A percentile compares a stretch with the other conserved stretches of the same genome.
These are phyloP conservation scores for Biscogniauxia sp. DNA, from an alignment of 2,329 filamentous ascomycete genomes.

Conservation along the genomic window DNA sequence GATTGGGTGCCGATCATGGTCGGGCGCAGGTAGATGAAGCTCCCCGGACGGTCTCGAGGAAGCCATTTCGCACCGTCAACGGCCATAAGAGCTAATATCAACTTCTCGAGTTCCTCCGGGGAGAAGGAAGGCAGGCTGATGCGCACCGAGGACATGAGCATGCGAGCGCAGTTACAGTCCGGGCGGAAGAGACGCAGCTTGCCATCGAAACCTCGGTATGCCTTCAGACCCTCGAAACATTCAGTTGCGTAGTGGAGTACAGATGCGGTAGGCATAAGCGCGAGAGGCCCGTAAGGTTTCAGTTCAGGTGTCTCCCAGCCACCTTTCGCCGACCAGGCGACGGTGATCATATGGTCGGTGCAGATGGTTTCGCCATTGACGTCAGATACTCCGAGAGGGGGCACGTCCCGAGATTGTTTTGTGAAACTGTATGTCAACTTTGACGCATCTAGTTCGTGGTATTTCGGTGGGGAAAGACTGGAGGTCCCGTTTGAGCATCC, in stretches of 20 bases:
- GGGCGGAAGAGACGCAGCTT: conserved; percentile 67
- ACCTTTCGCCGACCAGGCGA: conserved; percentile 54
- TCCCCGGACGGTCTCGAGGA: conserved; percentile 63
- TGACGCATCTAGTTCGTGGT: conserved; percentile 61
- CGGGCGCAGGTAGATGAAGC: conserved; percentile 81
- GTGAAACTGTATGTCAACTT: conserved; percentile 52
- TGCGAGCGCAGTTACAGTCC: conserved; percentile 58
- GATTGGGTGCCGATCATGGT: conserved; percentile 81
- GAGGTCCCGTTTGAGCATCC: conserved; percentile 21
- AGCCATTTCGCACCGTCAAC: conserved; percentile 79
- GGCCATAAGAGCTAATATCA: conserved; percentile 65
- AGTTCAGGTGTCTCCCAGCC: conserved; percentile 68
- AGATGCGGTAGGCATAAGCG: conserved; percentile 66
- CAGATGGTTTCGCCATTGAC: conserved; percentile 49
- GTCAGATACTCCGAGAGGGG: conserved; percentile 27
- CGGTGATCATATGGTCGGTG: conserved; percentile 86
- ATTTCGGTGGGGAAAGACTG: conserved; percentile 43
- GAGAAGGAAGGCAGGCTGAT: conserved; percentile 66
- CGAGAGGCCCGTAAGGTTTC: conserved; percentile 63
- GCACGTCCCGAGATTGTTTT: conserved; percentile 27
- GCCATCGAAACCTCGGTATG: conserved; percentile 68
- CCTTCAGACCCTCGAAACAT: conserved; percentile 72
- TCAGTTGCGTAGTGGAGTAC: conserved; percentile 74
- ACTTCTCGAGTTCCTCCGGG: conserved; percentile 59
- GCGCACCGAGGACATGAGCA: conserved; percentile 46